Evolutionary conservation across 2,329 filamentous ascomycete species (phyloP).

Genomic region (Leptosphaerulina australis): DNA sequence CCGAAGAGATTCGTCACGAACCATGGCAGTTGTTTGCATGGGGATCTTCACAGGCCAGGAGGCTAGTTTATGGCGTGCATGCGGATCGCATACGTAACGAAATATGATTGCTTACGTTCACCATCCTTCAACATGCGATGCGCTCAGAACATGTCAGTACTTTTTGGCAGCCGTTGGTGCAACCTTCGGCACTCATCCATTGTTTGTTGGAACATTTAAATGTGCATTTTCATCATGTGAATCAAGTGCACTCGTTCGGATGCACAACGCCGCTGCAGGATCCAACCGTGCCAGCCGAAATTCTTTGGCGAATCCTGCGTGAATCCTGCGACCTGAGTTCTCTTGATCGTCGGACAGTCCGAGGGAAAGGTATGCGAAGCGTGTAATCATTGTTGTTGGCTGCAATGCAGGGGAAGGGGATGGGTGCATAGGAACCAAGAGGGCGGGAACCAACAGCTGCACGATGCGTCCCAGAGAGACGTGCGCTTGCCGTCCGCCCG

Average conservation of each 20-base stretch:
- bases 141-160: too few species aligned
- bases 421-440: slow-evolving; percentile 1
- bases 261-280: not conserved
- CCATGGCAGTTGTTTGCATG: too few species aligned
- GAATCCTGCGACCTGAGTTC: not conserved
- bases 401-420: slow-evolving; percentile 12
- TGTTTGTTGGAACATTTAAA: too few species aligned
- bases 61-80: too few species aligned
- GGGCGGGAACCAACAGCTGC: slow-evolving; percentile 2
- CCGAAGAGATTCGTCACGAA: too few species aligned
- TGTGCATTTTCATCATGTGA: too few species aligned
- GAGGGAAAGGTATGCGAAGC: slow-evolving; percentile 7
- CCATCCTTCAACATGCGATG: too few species aligned
- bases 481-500: slow-evolving; percentile 3
- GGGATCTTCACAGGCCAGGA: too few species aligned
- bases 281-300: not conserved
- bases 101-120: too few species aligned
- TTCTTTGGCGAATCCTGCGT: not conserved
- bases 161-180: too few species aligned
- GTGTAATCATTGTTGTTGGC: not conserved
- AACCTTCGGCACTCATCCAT: too few species aligned
- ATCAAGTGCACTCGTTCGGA: not conserved
- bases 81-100: too few species aligned
- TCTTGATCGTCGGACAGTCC: slow-evolving; percentile 1
- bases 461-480: not conserved